These are phyloP conservation scores for Floccularia luteovirens DNA, from an alignment of 768 basidiomycete genomes.

Conservation along the genomic window DNA sequence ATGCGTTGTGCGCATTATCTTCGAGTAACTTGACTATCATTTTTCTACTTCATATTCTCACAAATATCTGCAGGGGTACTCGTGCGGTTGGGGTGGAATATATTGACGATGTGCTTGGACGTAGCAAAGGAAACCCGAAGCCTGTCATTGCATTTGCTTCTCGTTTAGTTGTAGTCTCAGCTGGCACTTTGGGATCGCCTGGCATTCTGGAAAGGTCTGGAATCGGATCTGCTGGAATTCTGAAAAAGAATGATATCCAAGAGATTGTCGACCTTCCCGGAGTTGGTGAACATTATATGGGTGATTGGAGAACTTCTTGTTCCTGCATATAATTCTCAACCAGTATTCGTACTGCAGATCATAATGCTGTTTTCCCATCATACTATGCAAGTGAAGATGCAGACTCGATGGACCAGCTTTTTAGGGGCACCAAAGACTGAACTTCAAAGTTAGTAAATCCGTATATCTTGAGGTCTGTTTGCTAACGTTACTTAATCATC, in stretches of 20 bases:
- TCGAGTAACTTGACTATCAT: constrained; percentile 35
- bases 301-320: constrained; percentile 15
- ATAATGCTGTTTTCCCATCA: constrained; percentile 17
- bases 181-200: constrained; percentile 49
- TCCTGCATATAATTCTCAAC: not conserved
- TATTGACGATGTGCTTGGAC: constrained; percentile 23
- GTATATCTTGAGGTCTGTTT: not conserved
- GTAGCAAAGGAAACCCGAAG: constrained; percentile 13
- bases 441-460: constrained; percentile 14
- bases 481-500: not conserved
- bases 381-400: too few species aligned
- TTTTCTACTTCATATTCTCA: too few species aligned
- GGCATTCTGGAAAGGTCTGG: constrained; percentile 47
- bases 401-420: constrained; percentile 24
- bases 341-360: constrained; percentile 16
- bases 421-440: constrained; percentile 17
- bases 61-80: constrained; percentile 2
- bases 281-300: constrained; percentile 67
- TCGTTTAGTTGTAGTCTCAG: constrained; percentile 39
- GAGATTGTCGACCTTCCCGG: constrained; percentile 59
- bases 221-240: constrained; percentile 47
- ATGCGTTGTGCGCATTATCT: constrained; percentile 39
- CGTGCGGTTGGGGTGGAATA: constrained; percentile 48
- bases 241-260: constrained; percentile 39
- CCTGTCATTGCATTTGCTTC: constrained; percentile 23